phyloP scores from a whole-genome alignment of 2,329 filamentous ascomycete species.

The Botrytis medusae region DNA sequence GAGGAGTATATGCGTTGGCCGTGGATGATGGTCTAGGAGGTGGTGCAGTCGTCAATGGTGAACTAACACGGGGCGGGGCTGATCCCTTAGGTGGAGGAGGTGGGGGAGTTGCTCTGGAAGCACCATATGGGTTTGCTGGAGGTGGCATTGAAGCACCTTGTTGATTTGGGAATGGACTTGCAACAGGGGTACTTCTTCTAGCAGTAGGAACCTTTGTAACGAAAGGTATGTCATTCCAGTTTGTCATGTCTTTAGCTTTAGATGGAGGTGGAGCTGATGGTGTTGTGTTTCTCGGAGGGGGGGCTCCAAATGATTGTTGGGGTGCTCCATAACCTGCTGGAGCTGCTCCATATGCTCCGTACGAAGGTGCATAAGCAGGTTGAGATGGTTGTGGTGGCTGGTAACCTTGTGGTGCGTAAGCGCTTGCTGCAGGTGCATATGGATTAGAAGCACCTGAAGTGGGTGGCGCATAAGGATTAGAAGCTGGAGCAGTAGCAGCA shows the following conservation, averaged over 20 bases:
- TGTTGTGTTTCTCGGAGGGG: conserved; percentile 64
- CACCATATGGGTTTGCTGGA: conserved; percentile 57
- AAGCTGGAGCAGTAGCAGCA: conserved; percentile 36
- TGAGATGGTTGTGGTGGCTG: conserved; percentile 43
- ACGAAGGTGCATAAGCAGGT: conserved; percentile 39
- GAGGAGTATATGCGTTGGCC: conserved; percentile 64
- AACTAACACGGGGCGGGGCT: conserved; percentile 68
- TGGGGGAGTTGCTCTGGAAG: conserved; percentile 62
- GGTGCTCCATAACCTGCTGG: conserved; percentile 35
- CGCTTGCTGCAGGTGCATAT: conserved; percentile 47
- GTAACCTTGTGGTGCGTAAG: conserved; percentile 43
- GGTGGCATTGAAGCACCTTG: conserved; percentile 55
- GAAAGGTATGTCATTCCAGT: conserved; percentile 95
- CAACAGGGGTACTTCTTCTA: conserved; percentile 66
- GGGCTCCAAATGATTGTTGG: conserved; percentile 48
- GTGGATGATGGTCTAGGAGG: conserved; percentile 55
- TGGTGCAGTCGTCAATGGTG: conserved; percentile 58
- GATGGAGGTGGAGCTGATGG: conserved; percentile 70
- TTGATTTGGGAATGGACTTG: conserved; percentile 66
- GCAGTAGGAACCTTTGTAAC: conserved; percentile 71
- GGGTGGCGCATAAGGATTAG: conserved; percentile 51
- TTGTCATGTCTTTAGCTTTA: conserved; percentile 67
- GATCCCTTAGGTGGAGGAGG: conserved; percentile 83
- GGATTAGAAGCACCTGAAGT: conserved; percentile 45
- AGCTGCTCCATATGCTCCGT: conserved; percentile 35